phyloP scores from a whole-genome alignment of 495 filamentous ascomycete genomes.

The Staphylotrichum tortipilum region DNA sequence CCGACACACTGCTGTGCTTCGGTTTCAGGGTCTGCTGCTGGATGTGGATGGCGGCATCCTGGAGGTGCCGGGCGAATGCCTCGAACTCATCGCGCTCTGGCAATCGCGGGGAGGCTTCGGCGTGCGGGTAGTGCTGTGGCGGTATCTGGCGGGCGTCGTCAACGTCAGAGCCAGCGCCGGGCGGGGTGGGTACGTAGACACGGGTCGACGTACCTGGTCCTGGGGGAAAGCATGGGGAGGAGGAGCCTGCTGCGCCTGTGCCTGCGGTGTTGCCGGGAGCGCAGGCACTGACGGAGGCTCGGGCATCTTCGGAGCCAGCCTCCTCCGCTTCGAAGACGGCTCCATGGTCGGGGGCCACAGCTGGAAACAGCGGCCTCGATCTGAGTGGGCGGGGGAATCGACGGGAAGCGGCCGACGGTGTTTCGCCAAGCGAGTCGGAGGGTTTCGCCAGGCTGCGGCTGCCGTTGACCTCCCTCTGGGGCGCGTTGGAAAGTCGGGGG shows the following conservation, averaged over 20 bases:
- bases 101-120: conserved; percentile 15
- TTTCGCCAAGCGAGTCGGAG: not conserved
- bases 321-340: conserved; percentile 29
- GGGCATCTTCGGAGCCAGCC: conserved; percentile 31
- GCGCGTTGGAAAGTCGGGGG: not conserved
- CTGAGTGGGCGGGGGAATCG: not conserved
- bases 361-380: not conserved
- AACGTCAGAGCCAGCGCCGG: conserved; percentile 3
- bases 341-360: conserved; percentile 18
- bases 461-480: not conserved
- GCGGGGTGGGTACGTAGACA: not conserved
- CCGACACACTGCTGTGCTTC: conserved; percentile 43
- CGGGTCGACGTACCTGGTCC: conserved; percentile 20
- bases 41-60: conserved; percentile 49
- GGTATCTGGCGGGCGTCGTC: conserved; percentile 11
- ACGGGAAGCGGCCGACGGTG: not conserved
- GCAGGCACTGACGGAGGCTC: conserved; percentile 15
- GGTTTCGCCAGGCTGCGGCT: not conserved
- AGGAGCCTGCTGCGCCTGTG: conserved; percentile 18
- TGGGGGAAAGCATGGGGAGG: conserved; percentile 17
- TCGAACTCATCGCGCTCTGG: conserved; percentile 47
- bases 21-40: conserved; percentile 44
- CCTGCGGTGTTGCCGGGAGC: conserved; percentile 14
- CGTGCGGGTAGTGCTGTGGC: conserved; percentile 17
- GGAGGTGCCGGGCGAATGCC: conserved; percentile 48